A percentile compares a stretch with the other conserved stretches of the same genome.
Evolutionary conservation across 176 grass and related monocot species (phyloP).

Genomic region (Calamus simplicifolius): DNA sequence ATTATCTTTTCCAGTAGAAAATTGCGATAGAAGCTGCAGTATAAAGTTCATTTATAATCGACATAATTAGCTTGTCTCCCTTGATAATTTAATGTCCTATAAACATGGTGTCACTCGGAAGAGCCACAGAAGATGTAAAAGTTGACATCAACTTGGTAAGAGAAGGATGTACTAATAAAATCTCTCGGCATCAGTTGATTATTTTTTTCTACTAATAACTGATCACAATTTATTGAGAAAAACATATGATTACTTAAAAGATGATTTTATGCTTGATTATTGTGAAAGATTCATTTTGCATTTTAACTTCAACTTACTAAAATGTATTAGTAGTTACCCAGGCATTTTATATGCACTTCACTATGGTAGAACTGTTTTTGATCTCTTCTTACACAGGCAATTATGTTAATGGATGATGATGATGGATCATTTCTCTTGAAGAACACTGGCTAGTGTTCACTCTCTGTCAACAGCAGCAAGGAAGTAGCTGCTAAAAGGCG

Average conservation of each 20-base stretch:
- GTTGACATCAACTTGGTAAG: slow-evolving; percentile 97
- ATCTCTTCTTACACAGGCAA: slow-evolving; percentile 38
- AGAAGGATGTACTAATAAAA: slow-evolving; percentile 90
- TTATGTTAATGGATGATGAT: slow-evolving; percentile 97
- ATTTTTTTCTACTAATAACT: too few relatives aligned
- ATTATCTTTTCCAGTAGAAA: too few relatives aligned
- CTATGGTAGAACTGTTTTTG: too few relatives aligned
- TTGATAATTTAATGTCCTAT: slow-evolving; percentile 4
- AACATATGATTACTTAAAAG: too few relatives aligned
- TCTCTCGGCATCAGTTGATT: slow-evolving; percentile 77
- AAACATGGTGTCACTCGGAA: slow-evolving; percentile 68
- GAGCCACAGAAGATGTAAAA: slow-evolving; percentile 80
- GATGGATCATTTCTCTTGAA: slow-evolving; percentile 74
- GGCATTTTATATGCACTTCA: too few relatives aligned
- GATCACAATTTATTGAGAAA: too few relatives aligned
- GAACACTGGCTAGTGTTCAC: slow-evolving; percentile 76
- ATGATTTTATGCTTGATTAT: too few relatives aligned
- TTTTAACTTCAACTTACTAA: not conserved
- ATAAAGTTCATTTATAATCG: too few relatives aligned
- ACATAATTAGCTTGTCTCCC: not conserved
- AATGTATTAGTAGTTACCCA: too few relatives aligned
- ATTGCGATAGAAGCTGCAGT: too few relatives aligned
- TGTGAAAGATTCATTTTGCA: too few relatives aligned
- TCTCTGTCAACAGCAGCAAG: slow-evolving; percentile 93
- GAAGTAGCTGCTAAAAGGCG: slow-evolving; percentile 74